Evolutionary conservation across 805 yeast genomes (phyloP).

Genomic region (Scheffersomyces spartinae): DNA sequence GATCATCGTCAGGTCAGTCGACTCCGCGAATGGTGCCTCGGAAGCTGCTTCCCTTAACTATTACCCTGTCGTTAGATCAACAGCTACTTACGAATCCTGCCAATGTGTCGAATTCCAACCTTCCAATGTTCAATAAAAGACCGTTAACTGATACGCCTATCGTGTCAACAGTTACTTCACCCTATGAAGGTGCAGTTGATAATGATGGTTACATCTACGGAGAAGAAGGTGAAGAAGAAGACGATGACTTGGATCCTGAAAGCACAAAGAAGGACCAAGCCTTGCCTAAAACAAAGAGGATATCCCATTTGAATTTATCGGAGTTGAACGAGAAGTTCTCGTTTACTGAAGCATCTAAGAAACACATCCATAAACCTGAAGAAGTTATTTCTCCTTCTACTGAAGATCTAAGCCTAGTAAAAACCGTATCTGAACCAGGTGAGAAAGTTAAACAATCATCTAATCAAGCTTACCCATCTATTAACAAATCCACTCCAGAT

Average conservation of each 20-base stretch:
- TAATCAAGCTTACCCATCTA: no score
- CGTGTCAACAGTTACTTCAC: conserved; percentile 45
- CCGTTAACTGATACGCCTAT: conserved; percentile 72
- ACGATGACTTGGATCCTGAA: conserved; percentile 4
- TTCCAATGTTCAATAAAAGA: conserved; percentile 59
- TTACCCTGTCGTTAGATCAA: no score
- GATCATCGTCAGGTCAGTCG: no score
- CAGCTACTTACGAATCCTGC: no score
- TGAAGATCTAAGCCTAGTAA: no score
- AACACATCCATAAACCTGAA: no score
- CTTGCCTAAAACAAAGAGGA: conserved; percentile 15
- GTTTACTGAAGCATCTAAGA: no score
- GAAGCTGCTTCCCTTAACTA: background rate
- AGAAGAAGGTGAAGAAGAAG: conserved; percentile 1
- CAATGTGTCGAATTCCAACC: no score
- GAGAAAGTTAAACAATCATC: no score
- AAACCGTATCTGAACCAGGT: no score
- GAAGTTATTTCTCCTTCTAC: no score
- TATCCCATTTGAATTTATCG: conserved; percentile 28
- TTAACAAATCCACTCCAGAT: no score
- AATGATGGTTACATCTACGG: conserved; percentile 2
- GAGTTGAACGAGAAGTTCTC: conserved; percentile 17
- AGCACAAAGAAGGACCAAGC: conserved; percentile 1
- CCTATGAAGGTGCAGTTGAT: conserved; percentile 19
- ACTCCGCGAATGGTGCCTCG: background rate